These are phyloP conservation scores for Kodamaea fungicola DNA, from an alignment of 1,139 yeast genomes.

Conservation along the genomic window DNA sequence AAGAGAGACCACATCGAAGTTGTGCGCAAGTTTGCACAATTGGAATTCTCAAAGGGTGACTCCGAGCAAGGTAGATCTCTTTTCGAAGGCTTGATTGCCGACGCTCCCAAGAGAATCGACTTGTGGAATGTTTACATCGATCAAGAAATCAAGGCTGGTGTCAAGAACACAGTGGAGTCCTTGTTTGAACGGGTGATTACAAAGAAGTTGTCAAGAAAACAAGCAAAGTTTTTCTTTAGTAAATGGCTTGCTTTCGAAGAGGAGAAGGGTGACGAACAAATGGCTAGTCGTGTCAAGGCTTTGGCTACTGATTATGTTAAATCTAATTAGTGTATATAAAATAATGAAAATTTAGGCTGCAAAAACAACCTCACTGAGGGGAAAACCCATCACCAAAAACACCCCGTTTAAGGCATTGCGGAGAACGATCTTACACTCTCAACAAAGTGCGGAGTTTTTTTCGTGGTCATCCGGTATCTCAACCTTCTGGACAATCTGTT, in stretches of 20 bases:
- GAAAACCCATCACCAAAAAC: no score
- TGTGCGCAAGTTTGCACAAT: slow-evolving; percentile 83
- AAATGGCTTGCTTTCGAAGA: slow-evolving; percentile 88
- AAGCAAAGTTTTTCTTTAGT: slow-evolving; percentile 91
- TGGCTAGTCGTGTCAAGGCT: slow-evolving; percentile 82
- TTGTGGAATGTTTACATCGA: slow-evolving; percentile 94
- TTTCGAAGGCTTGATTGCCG: slow-evolving; percentile 86
- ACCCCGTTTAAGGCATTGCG: no score
- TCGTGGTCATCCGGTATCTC: no score
- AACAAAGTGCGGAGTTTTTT: no score
- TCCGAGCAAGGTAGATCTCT: slow-evolving; percentile 92
- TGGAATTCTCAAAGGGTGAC: slow-evolving; percentile 84
- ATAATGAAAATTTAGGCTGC: not conserved
- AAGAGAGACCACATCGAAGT: slow-evolving; percentile 76
- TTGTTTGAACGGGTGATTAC: slow-evolving; percentile 76
- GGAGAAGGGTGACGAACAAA: slow-evolving; percentile 61
- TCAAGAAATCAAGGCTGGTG: slow-evolving; percentile 70
- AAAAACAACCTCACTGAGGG: not conserved
- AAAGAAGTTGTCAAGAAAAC: slow-evolving; percentile 77
- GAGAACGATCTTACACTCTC: no score
- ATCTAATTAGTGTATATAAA: slow-evolving; percentile 1
- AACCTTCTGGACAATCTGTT: no score
- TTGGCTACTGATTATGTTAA: slow-evolving; percentile 79
- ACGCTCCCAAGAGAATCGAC: slow-evolving; percentile 89
- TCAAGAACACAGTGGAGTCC: slow-evolving; percentile 62